Evolutionary conservation across 108 stramenopile species (phyloP).

Genomic region (Nitzschia inconspicua): DNA sequence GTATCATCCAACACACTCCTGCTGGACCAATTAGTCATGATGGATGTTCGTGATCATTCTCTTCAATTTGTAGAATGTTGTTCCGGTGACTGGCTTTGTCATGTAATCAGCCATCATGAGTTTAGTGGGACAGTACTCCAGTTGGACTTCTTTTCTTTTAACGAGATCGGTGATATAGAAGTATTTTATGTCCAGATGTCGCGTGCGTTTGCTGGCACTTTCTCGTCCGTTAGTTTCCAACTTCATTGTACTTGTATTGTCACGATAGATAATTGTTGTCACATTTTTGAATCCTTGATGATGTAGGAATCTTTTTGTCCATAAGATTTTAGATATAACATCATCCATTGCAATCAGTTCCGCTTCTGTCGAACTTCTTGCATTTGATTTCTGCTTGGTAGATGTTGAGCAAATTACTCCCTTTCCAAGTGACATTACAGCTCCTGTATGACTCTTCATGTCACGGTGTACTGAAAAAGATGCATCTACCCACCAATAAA

Average conservation of each 20-base stretch:
- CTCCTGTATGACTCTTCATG: conserved; percentile 48
- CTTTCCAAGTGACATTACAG: conserved; percentile 32
- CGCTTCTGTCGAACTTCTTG: conserved; percentile 43
- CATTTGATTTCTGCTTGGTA: conserved; percentile 35
- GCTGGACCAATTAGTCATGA: too few species aligned
- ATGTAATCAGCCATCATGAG: conserved; percentile 48
- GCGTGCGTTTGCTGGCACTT: conserved; percentile 40
- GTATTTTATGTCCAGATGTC: conserved; percentile 45
- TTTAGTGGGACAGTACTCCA: conserved; percentile 44
- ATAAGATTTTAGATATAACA: too few species aligned
- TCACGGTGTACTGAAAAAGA: conserved; percentile 46
- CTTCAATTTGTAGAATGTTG: conserved; percentile 24
- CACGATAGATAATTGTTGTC: conserved; percentile 36
- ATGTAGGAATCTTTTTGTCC: conserved; percentile 40
- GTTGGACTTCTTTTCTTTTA: conserved; percentile 9
- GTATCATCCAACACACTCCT: too few species aligned
- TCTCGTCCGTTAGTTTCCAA: conserved; percentile 44
- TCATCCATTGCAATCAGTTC: too few species aligned
- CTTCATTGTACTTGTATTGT: conserved; percentile 54
- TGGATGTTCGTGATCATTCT: too few species aligned
- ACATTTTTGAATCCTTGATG: conserved; percentile 42
- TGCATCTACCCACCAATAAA: conserved; percentile 62
- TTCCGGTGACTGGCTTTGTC: conserved; percentile 38
- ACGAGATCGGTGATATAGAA: conserved; percentile 51
- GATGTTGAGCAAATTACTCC: conserved; percentile 24